Evolutionary conservation across 106 monocot species (phyloP), one percentile per base, ranked within the genome.

Genomic region (Platanthera zijinensis): DNA sequence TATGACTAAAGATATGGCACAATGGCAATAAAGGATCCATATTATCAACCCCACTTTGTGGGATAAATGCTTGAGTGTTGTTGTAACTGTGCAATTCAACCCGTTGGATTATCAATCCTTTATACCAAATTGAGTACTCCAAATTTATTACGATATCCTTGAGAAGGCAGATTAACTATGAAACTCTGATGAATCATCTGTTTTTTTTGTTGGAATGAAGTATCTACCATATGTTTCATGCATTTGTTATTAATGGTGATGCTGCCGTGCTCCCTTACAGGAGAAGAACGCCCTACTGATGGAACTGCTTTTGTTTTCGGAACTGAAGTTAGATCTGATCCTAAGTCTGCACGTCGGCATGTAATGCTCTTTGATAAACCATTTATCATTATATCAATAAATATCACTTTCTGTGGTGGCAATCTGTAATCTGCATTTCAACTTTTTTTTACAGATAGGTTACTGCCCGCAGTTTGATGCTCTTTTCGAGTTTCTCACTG

Each of bases 381-480:
- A 48, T 48, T 48, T 48, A 3, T 17, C 46, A 17, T 70, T 48
- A 47, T 8, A 7, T 48, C 7, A 47, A 46, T 46, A 48, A 48
- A 48, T 73, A 9, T 67, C 17, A 10, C 18, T 66, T 66, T 32
- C 4, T 10, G 9, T 13, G 3, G 9, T 66, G 66, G 66, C 32
- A 66, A 30, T 14, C 49, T 46, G 53, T 70, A 52, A 77, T 49
- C 80, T 50, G 12, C 17, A 48, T 22, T 64, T 71, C n/a, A 78
- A 48, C n/a, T 18, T 56, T 69, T 81, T 66, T 22, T 54, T 63
- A 19, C 87, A 95, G 95, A 86, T 95, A 78, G 95, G 95, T 81
- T 95, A 95, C 77, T 95, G 95, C 72, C 95, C 95, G 73, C 95
- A 95, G 54, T 95, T 95, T 88, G 95, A 95, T 85, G 87, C 95